These are phyloP conservation scores for Acacia confusa DNA, from an alignment of 306 rosid species.

Conservation along the genomic window DNA sequence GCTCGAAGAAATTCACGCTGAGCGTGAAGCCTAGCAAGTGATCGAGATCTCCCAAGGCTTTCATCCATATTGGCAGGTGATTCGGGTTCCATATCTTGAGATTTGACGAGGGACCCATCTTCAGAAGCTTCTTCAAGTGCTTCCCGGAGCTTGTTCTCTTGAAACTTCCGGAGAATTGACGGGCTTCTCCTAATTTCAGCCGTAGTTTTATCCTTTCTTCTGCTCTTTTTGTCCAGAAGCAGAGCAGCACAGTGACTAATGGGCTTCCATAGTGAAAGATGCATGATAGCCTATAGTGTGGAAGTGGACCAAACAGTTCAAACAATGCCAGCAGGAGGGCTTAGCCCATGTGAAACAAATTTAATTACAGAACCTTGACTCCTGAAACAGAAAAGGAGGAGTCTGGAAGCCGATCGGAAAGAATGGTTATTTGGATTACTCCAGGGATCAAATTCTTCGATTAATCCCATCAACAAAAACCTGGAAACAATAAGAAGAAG, in stretches of 20 bases:
- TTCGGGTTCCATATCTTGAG: slow-evolving; percentile 74
- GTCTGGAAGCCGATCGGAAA: slow-evolving; percentile 13
- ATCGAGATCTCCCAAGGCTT: slow-evolving; percentile 72
- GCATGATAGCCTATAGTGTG: slow-evolving; percentile 59
- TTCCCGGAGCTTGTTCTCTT: slow-evolving; percentile 90
- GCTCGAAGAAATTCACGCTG: slow-evolving; percentile 91
- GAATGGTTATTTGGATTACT: slow-evolving; percentile 1
- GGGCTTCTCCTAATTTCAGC: slow-evolving; percentile 50
- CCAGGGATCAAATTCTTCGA: slow-evolving; percentile 22
- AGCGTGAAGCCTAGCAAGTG: slow-evolving; percentile 83
- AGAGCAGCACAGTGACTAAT: slow-evolving; percentile 92
- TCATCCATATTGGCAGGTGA: slow-evolving; percentile 56
- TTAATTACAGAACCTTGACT: slow-evolving; percentile 21
- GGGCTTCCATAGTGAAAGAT: slow-evolving; percentile 96
- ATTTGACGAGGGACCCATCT: slow-evolving; percentile 75
- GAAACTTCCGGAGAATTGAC: slow-evolving; percentile 74
- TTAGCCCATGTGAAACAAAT: slow-evolving; percentile 32
- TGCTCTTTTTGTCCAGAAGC: slow-evolving; percentile 83
- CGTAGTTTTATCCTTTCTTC: slow-evolving; percentile 55
- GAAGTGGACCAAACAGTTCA: not conserved
- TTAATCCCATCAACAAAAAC: slow-evolving; percentile 26
- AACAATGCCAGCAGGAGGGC: slow-evolving; percentile 8
- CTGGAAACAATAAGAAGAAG: not conserved
- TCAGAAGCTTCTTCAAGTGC: slow-evolving; percentile 99
- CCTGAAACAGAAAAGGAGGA: slow-evolving; percentile 9